Base-by-base conservation (phyloP, 495 filamentous ascomycete species). In the Penicillium antarcticum region DNA sequence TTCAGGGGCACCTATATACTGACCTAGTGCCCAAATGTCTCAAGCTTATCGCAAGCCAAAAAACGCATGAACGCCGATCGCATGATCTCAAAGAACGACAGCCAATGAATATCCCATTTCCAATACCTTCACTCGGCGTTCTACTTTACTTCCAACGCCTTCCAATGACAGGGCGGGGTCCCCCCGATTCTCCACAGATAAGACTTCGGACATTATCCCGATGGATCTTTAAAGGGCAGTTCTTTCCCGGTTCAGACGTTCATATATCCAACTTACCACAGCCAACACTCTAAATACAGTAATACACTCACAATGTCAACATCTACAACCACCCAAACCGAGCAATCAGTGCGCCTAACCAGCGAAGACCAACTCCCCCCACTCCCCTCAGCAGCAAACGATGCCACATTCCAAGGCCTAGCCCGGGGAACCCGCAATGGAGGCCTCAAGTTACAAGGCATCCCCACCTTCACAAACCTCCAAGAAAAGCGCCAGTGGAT, bases 401-500 rank as follows among this genome's bases (percentile, higher is more conserved):
- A 64, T 51, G 19, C 52, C n/a, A 45, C 52, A 5, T 76, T 73
- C 60, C 73, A 76, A 44, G 62, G 70, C 5, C 44, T 65, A 5
- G 73, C 71, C 13, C 73, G 73, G 12, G 73, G 73, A 9, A 57
- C 67, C 40, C 67, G 70, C 12, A 55, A 62, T 17, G 73, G 69
- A 11, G 69, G 65, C 10, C 60, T 80, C 43, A 80, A 76, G 55
- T 71, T 82, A 14, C 67, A 68, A 11, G 75, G 72, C 5, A 81
- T 82, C 45, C 85, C 85, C 26, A 79, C 76, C 39, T 85, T 86
- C 56, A 71, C 78, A 8, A 78, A 75, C 31, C 68, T 75, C 1
- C 74, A 82, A 35, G 80, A 80, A 34, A 78, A 87, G 62, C 77
- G 87, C 16, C 61, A 83, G 51, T 87, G 84, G 73, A 77, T 86